Evolutionary conservation across 1,284 basidiomycete genomes (phyloP).

Genomic region (Ustilago curta): DNA sequence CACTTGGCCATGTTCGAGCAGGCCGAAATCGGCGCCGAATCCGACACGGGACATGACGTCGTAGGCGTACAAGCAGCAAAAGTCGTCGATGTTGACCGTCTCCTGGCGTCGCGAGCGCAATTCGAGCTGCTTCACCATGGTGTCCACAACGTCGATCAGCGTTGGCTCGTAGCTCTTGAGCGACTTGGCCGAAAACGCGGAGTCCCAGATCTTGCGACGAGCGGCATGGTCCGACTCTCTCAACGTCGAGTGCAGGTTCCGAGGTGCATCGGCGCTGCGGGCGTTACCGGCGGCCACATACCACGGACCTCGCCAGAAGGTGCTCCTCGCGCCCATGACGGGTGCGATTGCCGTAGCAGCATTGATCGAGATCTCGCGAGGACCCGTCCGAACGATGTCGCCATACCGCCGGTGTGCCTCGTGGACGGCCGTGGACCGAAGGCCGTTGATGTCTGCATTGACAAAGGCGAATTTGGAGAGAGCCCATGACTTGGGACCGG

Average conservation of each 20-base stretch:
- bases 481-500: constrained; percentile 31
- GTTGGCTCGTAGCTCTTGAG: constrained; percentile 49
- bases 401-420: constrained; percentile 37
- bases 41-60: constrained; percentile 47
- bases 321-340: constrained; percentile 35
- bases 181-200: constrained; percentile 41
- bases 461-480: constrained; percentile 39
- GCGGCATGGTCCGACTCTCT: constrained; percentile 28
- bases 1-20: constrained; percentile 35
- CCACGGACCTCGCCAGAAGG: constrained; percentile 41
- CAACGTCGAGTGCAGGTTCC: constrained; percentile 31
- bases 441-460: constrained; percentile 29
- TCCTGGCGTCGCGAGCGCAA: constrained; percentile 21
- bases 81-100: constrained; percentile 42
- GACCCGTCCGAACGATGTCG: constrained; percentile 44
- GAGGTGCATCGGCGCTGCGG: constrained; percentile 17
- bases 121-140: constrained; percentile 34
- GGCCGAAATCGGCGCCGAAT: constrained; percentile 38
- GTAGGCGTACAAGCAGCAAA: constrained; percentile 39
- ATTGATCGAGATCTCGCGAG: constrained; percentile 46
- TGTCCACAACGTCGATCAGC: constrained; percentile 32
- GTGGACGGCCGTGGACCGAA: constrained; percentile 22
- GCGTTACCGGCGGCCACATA: constrained; percentile 24
- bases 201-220: constrained; percentile 48
- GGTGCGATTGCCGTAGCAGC: constrained; percentile 20